Percentiles rank a stretch among this genome's conserved stretches.
Evolutionary conservation across 1,284 basidiomycete species (phyloP).

Genomic region (Peniophora sp.): DNA sequence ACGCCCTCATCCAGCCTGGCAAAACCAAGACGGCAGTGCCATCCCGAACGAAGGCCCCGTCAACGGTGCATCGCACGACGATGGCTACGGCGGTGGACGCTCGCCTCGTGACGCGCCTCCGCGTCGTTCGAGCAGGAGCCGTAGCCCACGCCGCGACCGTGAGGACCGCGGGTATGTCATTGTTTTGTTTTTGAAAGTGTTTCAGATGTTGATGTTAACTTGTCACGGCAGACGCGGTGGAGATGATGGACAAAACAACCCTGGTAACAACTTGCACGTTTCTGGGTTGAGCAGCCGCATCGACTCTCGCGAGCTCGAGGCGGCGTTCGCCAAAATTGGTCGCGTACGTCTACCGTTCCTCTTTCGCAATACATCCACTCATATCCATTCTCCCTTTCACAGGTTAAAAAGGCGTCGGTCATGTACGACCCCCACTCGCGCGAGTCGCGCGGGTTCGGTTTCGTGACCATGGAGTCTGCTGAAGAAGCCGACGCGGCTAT

Average conservation of each 20-base stretch:
- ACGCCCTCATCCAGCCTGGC: constrained; percentile 43
- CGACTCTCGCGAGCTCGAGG: constrained; percentile 83
- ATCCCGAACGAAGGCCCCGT: constrained; percentile 35
- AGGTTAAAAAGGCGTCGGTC: constrained; percentile 86
- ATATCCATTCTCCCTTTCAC: constrained; percentile 2
- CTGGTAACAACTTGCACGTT: constrained; percentile 96
- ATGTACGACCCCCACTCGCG: constrained; percentile 97
- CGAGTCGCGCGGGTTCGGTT: constrained; percentile 95
- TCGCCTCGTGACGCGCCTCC: constrained; percentile 41
- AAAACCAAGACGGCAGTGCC: constrained; percentile 63
- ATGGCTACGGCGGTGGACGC: constrained; percentile 37
- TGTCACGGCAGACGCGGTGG: constrained; percentile 14
- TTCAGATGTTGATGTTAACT: background rate
- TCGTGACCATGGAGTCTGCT: constrained; percentile 87
- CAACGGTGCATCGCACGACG: constrained; percentile 34
- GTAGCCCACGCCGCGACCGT: constrained; percentile 51
- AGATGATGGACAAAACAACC: constrained; percentile 53
- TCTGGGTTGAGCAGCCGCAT: constrained; percentile 78
- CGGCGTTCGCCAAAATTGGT: constrained; percentile 83
- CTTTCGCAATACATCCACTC: background rate
- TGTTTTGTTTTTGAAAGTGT: background rate
- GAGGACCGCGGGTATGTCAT: constrained; percentile 46
- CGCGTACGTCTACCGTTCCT: constrained; percentile 48
- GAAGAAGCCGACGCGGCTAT: constrained; percentile 91
- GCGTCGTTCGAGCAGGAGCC: constrained; percentile 61